Base-by-base conservation (phyloP, 2,329 filamentous ascomycete genomes). In the Pseudogymnoascus sp. region DNA sequence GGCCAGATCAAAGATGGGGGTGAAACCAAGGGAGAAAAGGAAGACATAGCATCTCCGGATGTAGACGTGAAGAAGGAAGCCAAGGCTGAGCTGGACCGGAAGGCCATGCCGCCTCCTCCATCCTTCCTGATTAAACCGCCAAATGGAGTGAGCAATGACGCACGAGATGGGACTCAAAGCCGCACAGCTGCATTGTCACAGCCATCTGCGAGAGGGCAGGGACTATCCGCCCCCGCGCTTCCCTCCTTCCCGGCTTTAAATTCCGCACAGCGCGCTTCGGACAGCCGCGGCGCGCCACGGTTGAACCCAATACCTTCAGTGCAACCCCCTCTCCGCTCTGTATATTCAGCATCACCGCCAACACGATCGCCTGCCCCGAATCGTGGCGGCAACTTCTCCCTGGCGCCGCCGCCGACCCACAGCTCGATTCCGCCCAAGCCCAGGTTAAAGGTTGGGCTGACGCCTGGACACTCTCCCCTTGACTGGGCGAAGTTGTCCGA, bases 381-480 rank as follows among this genome's bases (percentile, higher is more conserved):
- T 70, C 77, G 78, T 68, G 70, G 71, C 37, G 58, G 35, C 10
- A 73, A 74, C 0, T 73, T 75, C 1, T 68, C 72, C 6, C 79
- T 86, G 55, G 78, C 80, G 0, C 83, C 81, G 0, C 83, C 84
- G 0, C 81, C 83, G 0, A 80, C 82, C 12, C 81, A 81, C 70
- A 76, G 74, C 33, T 72, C 76, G 42, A 80, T 78, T 63, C 82
- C 83, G 1, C 65, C 75, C 25, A 85, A 84, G 70, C 80, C 82
- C 4, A 82, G 80, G 9, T 83, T 82, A 73, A 89, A 93, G 70
- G 89, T 97, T 4, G 80, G 88, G 7, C 84, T 99, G 4, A 83
- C 86, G n/a, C 94, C 94, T 0, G 93, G 94, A 33, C 92, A 93
- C 78, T 96, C 91, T 1, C 93, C 94, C 0, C 85, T 99, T 10